Conservation (phyloP, 768 basidiomycete genomes). For the Collybia mongolica region DNA sequence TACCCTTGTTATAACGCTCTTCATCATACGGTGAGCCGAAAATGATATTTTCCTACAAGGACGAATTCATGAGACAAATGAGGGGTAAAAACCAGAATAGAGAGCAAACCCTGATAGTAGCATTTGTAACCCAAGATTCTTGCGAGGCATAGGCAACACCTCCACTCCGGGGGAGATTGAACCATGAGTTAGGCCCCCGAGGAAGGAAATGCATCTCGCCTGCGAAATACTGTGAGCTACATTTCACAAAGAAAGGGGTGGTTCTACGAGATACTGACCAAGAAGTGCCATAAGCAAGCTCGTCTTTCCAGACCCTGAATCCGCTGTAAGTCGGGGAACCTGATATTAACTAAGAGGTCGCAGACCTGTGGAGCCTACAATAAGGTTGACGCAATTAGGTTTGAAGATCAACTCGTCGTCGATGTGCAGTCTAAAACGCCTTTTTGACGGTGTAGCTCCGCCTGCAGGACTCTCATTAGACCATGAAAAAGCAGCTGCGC, state of each 20-base stretch:
- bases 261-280: constrained; percentile 19
- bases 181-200: constrained; percentile 53
- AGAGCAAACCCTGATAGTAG: constrained; percentile 54
- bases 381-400: constrained; percentile 48
- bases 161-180: constrained; percentile 61
- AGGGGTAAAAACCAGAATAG: too few relatives aligned
- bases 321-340: background rate
- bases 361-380: constrained; percentile 53
- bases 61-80: background rate
- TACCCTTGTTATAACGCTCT: constrained; percentile 62
- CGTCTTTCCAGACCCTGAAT: constrained; percentile 51
- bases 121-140: constrained; percentile 83
- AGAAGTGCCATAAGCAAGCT: constrained; percentile 65
- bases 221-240: constrained; percentile 9
- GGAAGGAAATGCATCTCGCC: constrained; percentile 69
- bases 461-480: constrained; percentile 25
- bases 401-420: constrained; percentile 55
- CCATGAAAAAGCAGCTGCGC: constrained; percentile 58
- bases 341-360: background rate
- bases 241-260: background rate
- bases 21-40: constrained; percentile 78
- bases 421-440: constrained; percentile 49
- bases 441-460: constrained; percentile 34
- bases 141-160: constrained; percentile 82
- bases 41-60: constrained; percentile 67